phyloP scores from a whole-genome alignment of 2,329 filamentous ascomycete genomes.

The Periconia digitata region DNA sequence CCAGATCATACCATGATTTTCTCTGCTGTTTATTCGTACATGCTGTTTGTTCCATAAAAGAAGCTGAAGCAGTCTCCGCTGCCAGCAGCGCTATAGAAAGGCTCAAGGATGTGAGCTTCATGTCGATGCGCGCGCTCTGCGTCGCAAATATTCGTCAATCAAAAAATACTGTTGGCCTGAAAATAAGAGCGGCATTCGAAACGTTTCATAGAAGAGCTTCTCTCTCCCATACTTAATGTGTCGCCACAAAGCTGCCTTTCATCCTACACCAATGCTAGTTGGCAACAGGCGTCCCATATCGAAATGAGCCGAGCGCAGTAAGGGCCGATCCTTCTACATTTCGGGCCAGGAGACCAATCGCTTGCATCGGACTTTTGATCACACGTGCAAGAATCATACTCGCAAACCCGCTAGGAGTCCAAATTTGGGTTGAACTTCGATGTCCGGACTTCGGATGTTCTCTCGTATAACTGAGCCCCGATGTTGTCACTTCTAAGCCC shows the following conservation, averaged over 20 bases:
- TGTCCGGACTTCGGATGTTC: neutral
- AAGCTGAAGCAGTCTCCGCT: neutral
- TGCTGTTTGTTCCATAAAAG: neutral
- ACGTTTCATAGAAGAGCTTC: neutral
- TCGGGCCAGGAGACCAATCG: neutral
- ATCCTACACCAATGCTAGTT: neutral
- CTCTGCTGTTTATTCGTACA: constrained; percentile 1
- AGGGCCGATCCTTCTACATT: neutral
- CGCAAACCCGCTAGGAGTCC: neutral
- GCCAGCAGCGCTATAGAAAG: neutral
- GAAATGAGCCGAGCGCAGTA: neutral
- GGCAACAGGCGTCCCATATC: neutral
- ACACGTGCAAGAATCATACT: neutral
- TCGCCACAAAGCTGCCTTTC: too few relatives aligned
- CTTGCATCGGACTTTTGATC: neutral
- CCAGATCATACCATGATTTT: constrained; percentile 1
- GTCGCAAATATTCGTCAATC: neutral
- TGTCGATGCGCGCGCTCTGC: constrained; percentile 1
- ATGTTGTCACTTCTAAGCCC: neutral
- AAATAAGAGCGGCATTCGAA: neutral
- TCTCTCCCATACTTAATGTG: neutral
- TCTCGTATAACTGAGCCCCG: neutral
- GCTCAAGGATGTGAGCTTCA: constrained; percentile 4
- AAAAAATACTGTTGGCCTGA: neutral
- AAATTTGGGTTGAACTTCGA: neutral